These are phyloP conservation scores for Starmerella tilneyi DNA, from an alignment of 805 yeast genomes.

Conservation along the genomic window DNA sequence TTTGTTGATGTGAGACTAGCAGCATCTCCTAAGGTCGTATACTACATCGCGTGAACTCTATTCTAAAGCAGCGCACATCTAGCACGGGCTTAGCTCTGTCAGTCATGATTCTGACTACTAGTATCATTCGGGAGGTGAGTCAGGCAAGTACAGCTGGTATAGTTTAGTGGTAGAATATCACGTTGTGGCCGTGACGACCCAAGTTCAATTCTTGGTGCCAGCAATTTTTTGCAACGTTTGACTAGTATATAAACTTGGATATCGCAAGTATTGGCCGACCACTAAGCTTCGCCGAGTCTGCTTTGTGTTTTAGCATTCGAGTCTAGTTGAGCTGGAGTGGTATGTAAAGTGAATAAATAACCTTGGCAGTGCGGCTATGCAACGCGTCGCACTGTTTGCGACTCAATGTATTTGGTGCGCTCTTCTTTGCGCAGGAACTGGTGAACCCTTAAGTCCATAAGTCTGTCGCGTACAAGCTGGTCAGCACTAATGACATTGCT, in stretches of 20 bases:
- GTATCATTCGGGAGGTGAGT: not conserved
- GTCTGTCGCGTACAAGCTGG: constrained; percentile 11
- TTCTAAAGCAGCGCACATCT: too few relatives aligned
- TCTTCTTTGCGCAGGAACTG: constrained; percentile 6
- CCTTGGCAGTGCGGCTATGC: not conserved
- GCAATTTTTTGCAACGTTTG: constrained; percentile 17
- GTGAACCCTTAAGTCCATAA: constrained; percentile 15
- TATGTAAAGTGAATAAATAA: constrained; percentile 7
- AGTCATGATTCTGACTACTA: too few relatives aligned
- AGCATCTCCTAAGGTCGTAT: too few relatives aligned
- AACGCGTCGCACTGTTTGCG: not conserved
- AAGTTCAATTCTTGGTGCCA: constrained; percentile 26
- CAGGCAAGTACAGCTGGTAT: constrained; percentile 18
- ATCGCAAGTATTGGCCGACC: too few relatives aligned
- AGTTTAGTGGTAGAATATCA: constrained; percentile 26
- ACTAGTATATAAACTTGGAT: not conserved
- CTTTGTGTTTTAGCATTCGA: too few relatives aligned
- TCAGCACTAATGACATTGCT: not conserved
- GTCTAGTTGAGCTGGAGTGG: too few relatives aligned
- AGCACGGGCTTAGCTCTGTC: too few relatives aligned
- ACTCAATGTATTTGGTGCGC: not conserved
- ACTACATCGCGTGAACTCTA: too few relatives aligned
- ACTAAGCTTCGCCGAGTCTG: too few relatives aligned
- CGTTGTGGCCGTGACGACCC: constrained; percentile 27
- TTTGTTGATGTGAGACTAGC: too few relatives aligned